Evolutionary conservation across 2,329 filamentous ascomycete genomes (phyloP).

Genomic region (Aspergillus pseudoglaucus): DNA sequence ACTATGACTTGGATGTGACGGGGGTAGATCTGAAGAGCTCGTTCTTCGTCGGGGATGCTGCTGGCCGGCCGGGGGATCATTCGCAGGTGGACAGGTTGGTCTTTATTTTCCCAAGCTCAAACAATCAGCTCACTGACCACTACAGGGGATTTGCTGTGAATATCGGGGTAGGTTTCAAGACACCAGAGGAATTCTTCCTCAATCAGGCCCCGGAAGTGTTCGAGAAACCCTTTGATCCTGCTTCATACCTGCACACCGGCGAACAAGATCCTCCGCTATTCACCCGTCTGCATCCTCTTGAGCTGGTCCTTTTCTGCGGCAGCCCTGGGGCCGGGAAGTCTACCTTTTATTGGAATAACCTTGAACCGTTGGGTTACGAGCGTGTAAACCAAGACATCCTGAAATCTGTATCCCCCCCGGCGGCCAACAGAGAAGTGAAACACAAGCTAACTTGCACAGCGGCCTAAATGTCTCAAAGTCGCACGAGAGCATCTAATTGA

Average conservation of each 20-base stretch:
- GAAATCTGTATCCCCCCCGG: conserved; percentile 54
- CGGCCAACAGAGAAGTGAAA: neutral
- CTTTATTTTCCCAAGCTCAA: neutral
- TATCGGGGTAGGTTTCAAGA: conserved; percentile 69
- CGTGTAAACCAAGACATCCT: conserved; percentile 86
- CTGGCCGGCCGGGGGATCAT: conserved; percentile 51
- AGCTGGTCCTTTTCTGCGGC: conserved; percentile 80
- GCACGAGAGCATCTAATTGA: conserved; percentile 60
- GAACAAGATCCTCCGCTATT: conserved; percentile 30
- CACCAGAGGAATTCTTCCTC: conserved; percentile 89
- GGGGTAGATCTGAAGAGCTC: conserved; percentile 65
- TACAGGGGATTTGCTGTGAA: conserved; percentile 77
- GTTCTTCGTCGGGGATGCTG: conserved; percentile 86
- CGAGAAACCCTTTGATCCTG: conserved; percentile 64
- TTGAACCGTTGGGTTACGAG: conserved; percentile 72
- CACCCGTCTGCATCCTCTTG: conserved; percentile 58
- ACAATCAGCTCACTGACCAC: neutral
- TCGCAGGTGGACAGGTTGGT: conserved; percentile 53
- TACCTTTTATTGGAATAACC: conserved; percentile 73
- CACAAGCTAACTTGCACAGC: conserved; percentile 29
- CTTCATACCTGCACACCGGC: conserved; percentile 42
- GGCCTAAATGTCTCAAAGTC: conserved; percentile 62
- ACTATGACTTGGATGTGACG: conserved; percentile 51
- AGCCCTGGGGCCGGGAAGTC: conserved; percentile 88
- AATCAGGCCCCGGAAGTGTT: conserved; percentile 60